These are phyloP conservation scores for Luffa acutangula DNA, from an alignment of 306 rosid genomes.

Conservation along the genomic window DNA sequence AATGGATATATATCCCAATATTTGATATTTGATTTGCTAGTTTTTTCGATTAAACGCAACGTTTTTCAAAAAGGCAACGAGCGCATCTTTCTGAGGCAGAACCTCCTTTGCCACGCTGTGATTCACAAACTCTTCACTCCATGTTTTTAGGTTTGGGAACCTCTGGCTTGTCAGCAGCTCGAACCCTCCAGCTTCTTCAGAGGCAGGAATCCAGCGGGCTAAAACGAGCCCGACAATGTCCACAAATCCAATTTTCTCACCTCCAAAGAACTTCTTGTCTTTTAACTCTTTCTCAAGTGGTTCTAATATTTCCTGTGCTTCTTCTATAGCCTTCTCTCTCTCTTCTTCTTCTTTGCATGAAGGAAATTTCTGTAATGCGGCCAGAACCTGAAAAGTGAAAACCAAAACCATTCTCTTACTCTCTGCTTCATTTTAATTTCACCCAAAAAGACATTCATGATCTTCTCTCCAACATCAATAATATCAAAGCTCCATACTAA, in stretches of 20 bases:
- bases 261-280: slow-evolving; percentile 43
- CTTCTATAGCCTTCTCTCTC: slow-evolving; percentile 25
- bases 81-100: slow-evolving; percentile 20
- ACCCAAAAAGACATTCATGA: too few relatives aligned
- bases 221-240: slow-evolving; percentile 33
- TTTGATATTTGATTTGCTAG: background rate
- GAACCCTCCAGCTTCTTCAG: slow-evolving; percentile 31
- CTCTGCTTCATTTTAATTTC: too few relatives aligned
- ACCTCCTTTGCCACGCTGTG: slow-evolving; percentile 19
- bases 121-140: slow-evolving; percentile 25
- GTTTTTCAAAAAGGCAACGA: background rate
- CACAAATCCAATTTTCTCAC: slow-evolving; percentile 31
- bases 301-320: slow-evolving; percentile 20
- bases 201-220: slow-evolving; percentile 31
- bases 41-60: background rate
- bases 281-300: slow-evolving; percentile 41
- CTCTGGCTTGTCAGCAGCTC: slow-evolving; percentile 11
- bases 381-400: background rate
- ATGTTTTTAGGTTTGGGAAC: slow-evolving; percentile 28
- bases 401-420: background rate
- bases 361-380: slow-evolving; percentile 12
- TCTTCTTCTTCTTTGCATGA: slow-evolving; percentile 9
- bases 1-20: too few relatives aligned
- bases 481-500: too few relatives aligned
- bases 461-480: too few relatives aligned